phyloP scores from a whole-genome alignment of 352 stramenopile species.

The Phytophthora agathidicida region DNA sequence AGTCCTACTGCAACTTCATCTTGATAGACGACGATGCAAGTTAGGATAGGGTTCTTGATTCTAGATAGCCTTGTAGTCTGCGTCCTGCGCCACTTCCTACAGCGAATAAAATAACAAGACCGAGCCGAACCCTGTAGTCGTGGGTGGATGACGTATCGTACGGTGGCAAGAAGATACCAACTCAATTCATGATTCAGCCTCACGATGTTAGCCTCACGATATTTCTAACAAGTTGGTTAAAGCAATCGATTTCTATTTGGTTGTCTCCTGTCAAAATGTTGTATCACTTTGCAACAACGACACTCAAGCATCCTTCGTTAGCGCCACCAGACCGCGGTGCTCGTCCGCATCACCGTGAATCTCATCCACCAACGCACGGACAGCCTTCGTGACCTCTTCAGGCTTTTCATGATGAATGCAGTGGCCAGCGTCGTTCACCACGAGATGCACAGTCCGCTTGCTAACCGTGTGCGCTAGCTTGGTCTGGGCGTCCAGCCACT shows the following conservation, averaged over 20 bases:
- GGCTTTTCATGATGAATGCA: constrained; percentile 80
- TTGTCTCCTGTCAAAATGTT: too few relatives aligned
- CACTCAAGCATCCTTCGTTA: constrained; percentile 19
- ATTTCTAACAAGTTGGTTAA: too few relatives aligned
- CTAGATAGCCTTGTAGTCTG: too few relatives aligned
- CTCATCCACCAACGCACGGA: constrained; percentile 65
- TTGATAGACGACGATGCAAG: too few relatives aligned
- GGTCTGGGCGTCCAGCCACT: constrained; percentile 71
- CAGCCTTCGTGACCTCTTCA: constrained; percentile 55
- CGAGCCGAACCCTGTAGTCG: too few relatives aligned
- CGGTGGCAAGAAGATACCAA: too few relatives aligned
- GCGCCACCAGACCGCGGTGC: constrained; percentile 30
- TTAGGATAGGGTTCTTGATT: too few relatives aligned
- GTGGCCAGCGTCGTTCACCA: constrained; percentile 63
- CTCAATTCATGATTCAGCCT: too few relatives aligned
- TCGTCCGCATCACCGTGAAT: constrained; percentile 35
- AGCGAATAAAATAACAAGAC: too few relatives aligned
- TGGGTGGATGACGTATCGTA: too few relatives aligned
- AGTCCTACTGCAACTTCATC: too few relatives aligned
- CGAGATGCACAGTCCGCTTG: constrained; percentile 47
- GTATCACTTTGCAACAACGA: not conserved
- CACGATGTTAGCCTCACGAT: not conserved
- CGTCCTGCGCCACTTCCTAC: too few relatives aligned
- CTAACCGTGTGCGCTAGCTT: constrained; percentile 56
- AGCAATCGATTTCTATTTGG: constrained; percentile 16